Conservation (phyloP, 257 asterid species). For the Salvia rosmarinus region DNA sequence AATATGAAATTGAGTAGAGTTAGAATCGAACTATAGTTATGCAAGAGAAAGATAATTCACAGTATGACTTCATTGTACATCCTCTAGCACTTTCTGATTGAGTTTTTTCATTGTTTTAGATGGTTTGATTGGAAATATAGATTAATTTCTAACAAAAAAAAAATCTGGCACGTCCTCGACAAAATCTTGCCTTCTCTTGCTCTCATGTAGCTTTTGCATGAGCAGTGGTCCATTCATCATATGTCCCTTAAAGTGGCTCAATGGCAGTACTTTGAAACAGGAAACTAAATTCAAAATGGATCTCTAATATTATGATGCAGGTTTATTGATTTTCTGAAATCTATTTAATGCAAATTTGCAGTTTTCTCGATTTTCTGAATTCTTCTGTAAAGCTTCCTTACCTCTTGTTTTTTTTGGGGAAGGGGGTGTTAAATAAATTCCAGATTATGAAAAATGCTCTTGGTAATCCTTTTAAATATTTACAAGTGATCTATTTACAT, state of each 20-base stretch:
- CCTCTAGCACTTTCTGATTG: neutral
- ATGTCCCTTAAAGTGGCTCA: neutral
- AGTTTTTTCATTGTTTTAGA: neutral
- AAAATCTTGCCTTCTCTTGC: neutral
- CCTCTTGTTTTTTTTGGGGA: neutral
- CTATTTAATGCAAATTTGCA: neutral
- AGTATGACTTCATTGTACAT: neutral
- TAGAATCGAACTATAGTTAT: neutral
- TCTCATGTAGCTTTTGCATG: neutral
- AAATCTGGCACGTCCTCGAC: neutral
- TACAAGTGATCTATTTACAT: neutral
- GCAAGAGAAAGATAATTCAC: neutral
- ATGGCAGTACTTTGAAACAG: neutral
- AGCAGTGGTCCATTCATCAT: neutral
- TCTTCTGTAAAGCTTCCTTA: neutral
- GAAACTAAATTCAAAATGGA: conserved; percentile 19
- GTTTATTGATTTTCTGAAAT: conserved; percentile 2
- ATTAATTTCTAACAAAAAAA: neutral
- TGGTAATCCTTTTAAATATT: neutral
- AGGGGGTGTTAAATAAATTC: neutral
- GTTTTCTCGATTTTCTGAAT: conserved; percentile 7
- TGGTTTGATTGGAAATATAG: neutral
- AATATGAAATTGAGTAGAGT: neutral
- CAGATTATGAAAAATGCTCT: neutral
- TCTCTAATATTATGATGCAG: neutral